These are phyloP conservation scores for Protomyces arabidopsidicola DNA, from an alignment of 1,139 yeast species.

Conservation along the genomic window DNA sequence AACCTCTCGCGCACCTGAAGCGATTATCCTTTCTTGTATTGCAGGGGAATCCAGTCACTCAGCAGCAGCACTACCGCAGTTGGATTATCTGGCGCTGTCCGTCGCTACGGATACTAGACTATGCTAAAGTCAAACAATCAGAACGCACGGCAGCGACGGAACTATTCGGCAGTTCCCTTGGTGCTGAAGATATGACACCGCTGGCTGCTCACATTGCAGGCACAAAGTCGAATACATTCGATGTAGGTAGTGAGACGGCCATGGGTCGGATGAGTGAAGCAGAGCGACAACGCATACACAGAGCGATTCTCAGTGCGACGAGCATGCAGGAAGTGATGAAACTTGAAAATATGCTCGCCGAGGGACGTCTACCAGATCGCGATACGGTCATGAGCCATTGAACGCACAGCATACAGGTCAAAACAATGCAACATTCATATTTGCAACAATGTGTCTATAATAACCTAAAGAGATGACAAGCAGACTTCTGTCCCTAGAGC, in stretches of 20 bases:
- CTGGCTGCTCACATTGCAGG: constrained; percentile 38
- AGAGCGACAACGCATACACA: constrained; percentile 51
- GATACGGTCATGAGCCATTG: not conserved
- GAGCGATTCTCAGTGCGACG: constrained; percentile 56
- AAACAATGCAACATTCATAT: not conserved
- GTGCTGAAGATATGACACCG: constrained; percentile 38
- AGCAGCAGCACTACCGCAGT: constrained; percentile 54
- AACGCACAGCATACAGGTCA: not conserved
- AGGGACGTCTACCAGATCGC: constrained; percentile 29
- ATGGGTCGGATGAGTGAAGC: constrained; percentile 48
- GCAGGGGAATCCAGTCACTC: constrained; percentile 58
- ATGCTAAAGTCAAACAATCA: constrained; percentile 51
- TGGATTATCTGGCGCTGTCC: constrained; percentile 64
- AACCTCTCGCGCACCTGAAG: constrained; percentile 41
- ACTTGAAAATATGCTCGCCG: constrained; percentile 48
- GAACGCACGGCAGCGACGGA: constrained; percentile 51
- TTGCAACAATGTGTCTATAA: not conserved
- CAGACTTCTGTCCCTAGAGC: not conserved
- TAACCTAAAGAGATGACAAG: not conserved
- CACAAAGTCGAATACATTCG: constrained; percentile 34
- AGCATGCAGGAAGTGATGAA: constrained; percentile 69
- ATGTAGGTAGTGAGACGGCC: constrained; percentile 31
- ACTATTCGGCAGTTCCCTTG: constrained; percentile 46
- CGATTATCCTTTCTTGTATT: constrained; percentile 51
- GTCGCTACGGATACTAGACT: constrained; percentile 59